Base-by-base conservation (phyloP, 208 protist genomes). In the Trypanosoma brucei region DNA sequence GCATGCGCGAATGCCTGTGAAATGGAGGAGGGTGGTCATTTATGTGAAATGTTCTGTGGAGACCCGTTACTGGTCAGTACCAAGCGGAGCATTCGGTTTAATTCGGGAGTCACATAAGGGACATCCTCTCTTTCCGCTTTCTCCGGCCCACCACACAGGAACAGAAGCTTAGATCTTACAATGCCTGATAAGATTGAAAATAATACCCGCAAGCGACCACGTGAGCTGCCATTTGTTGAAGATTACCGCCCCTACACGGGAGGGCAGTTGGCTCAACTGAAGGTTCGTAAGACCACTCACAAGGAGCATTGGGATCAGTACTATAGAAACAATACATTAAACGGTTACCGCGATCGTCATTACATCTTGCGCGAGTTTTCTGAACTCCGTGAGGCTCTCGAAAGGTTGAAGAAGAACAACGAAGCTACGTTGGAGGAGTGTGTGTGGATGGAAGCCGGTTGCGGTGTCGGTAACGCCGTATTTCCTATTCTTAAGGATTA, bases 401-500 rank as follows among this genome's bases (percentile, higher is more conserved):
- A 55, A 54, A 36, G 2, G 55, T 34, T 56, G 3, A 42, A 71
- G 61, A 38, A 46, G 58, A 22, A 34, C 30, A 42, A 30, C 36
- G 22, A 37, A 5, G 7, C n/a, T 52, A 14, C 39, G 44, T 14
- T 35, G 13, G n/a, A 13, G 53, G 69, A 63, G 48, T 2, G 64
- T 40, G 22, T 70, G 31, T 92, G 84, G 83, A 82, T 98, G 77
- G 93, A 98, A 69, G 81, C 86, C 2, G 95, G 95, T 6, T 98
- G 95, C 78, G 95, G 95, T n/a, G 95, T 97, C 37, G 95, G 95
- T 7, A 97, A 97, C 61, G 91, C 95, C 1, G 78, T 96, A 55
- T 71, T 97, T 46, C 93, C 95, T 4, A 63, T 98, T 50, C 73
- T 97, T 11, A 72, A 88, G 34, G 72, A 88, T 58, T 91, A 92